Evolutionary conservation across 1,139 yeast genomes (phyloP), one percentile per base, ranked within the genome.

Genomic region (Taphrina betulina): DNA sequence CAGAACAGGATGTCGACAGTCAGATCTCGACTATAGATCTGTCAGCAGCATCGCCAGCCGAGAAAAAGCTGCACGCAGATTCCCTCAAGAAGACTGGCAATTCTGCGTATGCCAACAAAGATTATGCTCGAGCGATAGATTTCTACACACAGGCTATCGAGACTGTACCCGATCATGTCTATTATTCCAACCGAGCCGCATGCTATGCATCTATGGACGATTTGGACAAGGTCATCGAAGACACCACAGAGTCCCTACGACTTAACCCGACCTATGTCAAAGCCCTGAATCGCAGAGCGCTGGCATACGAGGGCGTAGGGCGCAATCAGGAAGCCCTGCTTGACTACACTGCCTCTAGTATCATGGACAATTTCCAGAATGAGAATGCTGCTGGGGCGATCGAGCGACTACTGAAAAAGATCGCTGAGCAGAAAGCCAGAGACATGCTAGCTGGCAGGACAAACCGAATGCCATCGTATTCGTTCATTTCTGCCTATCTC

Each of bases 71-170:
- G 61, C 79, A 88, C 77, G 87, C 96, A 5, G 70, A 79, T 59
- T 80, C 83, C 40, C 78, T 90, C 72, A 92, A 92, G 73, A 94
- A 85, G 66, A 92, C 85, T 60, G 99, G 98, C 67, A 92, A 92
- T 71, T 77, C 76, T 58, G 82, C 76, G 60, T 92, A 86, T 76
- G 85, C 83, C 70, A 71, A 73, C 59, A 83, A 86, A 72, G 75
- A 84, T 58, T 86, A 77, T 68, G 76, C 79, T 57, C 76, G 78
- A 35, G 97, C 97, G 40, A 80, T 89, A 65, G 80, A 78, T 50
- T 83, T 77, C 70, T 92, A 92, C 73, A 70, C 86, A 43, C 80
- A 79, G 60, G 97, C 98, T 12, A 76, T 94, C 65, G 70, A 76
- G 60, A 64, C 82, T 67, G 72, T 76, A 62, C 96, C 92, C 70